Percentiles rank a stretch among this genome's conserved stretches.
These are phyloP conservation scores for Blastocystis sp. DNA, from an alignment of 352 stramenopile genomes.

Conservation along the genomic window DNA sequence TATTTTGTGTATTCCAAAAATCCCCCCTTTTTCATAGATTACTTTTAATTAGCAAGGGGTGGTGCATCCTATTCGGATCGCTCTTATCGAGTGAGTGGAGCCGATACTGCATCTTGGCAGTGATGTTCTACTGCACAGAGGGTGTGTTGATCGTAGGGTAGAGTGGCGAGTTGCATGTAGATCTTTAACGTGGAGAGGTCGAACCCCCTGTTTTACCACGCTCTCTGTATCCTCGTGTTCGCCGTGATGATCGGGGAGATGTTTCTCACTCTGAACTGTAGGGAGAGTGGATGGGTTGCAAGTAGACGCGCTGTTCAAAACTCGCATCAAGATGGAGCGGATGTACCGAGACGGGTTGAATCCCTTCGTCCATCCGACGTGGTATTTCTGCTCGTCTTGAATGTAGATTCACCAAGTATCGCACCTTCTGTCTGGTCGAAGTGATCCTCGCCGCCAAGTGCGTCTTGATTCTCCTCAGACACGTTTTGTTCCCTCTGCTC, in stretches of 20 bases:
- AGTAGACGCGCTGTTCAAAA: constrained; percentile 15
- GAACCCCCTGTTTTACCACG: neutral
- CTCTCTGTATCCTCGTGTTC: neutral
- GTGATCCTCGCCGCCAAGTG: neutral
- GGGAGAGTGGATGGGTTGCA: neutral
- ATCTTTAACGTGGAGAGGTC: constrained; percentile 12
- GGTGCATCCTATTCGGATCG: neutral
- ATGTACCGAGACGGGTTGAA: constrained; percentile 41
- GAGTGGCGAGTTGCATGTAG: neutral
- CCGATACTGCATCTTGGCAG: neutral
- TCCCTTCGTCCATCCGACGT: constrained; percentile 8
- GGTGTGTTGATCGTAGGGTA: neutral
- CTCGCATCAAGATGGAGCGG: neutral
- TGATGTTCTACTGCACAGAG: constrained; percentile 2
- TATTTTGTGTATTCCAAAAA: neutral
- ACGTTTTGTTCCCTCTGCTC: neutral
- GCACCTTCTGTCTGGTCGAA: neutral
- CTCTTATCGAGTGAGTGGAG: neutral
- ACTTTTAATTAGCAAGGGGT: neutral
- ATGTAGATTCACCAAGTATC: constrained; percentile 13
- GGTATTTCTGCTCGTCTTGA: neutral
- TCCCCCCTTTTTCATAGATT: neutral
- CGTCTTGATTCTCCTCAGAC: neutral
- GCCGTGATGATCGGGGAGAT: neutral
- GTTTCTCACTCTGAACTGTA: neutral